phyloP scores from a whole-genome alignment of 179 eudicot genomes.

The Patellifolia procumbens region DNA sequence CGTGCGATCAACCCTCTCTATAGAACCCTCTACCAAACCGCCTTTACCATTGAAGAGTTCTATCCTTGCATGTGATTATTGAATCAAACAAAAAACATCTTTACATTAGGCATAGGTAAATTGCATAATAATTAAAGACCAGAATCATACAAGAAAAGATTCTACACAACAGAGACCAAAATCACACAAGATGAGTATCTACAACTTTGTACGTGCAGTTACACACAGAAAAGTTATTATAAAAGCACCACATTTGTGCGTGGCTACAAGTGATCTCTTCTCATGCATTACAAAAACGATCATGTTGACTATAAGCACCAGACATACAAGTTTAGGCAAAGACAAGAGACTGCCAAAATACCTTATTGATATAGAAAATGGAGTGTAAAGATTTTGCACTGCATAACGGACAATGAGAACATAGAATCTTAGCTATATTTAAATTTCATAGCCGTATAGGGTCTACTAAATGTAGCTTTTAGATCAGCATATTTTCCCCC shows the following conservation, averaged over 20 bases:
- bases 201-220: not conserved
- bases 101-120: not conserved
- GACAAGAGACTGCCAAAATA: not conserved
- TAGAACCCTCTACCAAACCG: conserved; percentile 69
- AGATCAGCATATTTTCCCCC: not conserved
- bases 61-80: conserved; percentile 63
- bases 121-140: not conserved
- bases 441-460: not conserved
- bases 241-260: no score
- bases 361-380: not conserved
- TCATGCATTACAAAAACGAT: not conserved
- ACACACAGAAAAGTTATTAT: no score
- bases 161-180: not conserved
- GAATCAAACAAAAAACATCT: conserved; percentile 28
- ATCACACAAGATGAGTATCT: not conserved
- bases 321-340: not conserved
- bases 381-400: not conserved
- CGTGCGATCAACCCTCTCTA: conserved; percentile 69
- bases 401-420: not conserved
- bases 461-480: not conserved
- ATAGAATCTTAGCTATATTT: not conserved
- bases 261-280: no score
- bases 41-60: conserved; percentile 96
- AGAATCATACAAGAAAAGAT: not conserved
- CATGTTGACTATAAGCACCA: conserved; percentile 6